phyloP scores from a whole-genome alignment of 148 eudicot genomes.

The Silene conica region DNA sequence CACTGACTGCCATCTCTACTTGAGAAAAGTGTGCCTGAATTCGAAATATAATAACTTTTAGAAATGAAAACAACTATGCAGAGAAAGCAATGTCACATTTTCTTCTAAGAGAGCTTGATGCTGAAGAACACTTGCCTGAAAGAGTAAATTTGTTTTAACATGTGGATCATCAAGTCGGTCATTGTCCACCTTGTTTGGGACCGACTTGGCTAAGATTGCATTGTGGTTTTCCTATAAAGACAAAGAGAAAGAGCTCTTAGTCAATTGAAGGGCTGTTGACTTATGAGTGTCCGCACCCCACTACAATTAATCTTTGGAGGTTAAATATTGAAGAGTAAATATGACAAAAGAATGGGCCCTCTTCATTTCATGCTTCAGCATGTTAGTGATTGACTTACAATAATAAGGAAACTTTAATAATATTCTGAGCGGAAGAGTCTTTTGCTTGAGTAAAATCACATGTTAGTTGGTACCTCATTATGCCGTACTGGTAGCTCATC shows the following conservation, averaged over 20 bases:
- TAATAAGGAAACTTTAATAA: background rate
- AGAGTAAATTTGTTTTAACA: slow-evolving; percentile 88
- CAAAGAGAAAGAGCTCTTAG: slow-evolving; percentile 6
- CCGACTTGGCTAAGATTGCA: slow-evolving; percentile 58
- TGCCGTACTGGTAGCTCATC: slow-evolving; percentile 99
- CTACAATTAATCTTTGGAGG: background rate
- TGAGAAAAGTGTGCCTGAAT: slow-evolving; percentile 96
- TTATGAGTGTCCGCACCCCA: background rate
- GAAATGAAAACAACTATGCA: slow-evolving; percentile 2
- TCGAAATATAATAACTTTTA: slow-evolving; percentile 6
- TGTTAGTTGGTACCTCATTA: slow-evolving; percentile 64
- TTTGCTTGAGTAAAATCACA: background rate
- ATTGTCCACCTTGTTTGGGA: slow-evolving; percentile 66
- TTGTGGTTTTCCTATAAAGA: slow-evolving; percentile 74
- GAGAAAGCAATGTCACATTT: background rate
- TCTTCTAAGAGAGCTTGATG: background rate
- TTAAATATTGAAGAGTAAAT: background rate
- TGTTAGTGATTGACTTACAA: background rate
- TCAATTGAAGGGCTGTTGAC: background rate
- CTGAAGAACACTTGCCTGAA: slow-evolving; percentile 48
- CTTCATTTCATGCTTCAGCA: slow-evolving; percentile 4
- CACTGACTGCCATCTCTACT: slow-evolving; percentile 81
- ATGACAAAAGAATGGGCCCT: background rate
- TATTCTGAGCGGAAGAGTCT: background rate
- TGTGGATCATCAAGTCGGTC: slow-evolving; percentile 95